Base-by-base conservation (phyloP, 257 asterid genomes). In the Plantago elongata region DNA sequence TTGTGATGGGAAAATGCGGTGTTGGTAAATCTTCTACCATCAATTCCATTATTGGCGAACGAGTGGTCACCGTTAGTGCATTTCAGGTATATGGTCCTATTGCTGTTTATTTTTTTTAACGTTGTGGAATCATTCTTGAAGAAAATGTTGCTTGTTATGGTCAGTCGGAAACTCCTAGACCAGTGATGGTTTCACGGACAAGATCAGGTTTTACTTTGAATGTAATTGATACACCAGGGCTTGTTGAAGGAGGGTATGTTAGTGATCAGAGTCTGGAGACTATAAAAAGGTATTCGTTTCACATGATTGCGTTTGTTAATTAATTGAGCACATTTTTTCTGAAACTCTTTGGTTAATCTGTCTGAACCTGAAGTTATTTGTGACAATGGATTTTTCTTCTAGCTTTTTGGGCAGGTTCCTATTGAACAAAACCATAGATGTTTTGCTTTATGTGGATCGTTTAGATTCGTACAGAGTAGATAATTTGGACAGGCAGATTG, bases 1-100 rank as follows among this genome's bases (percentile, higher is more conserved):
- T 93, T 60, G 94, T 93, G 62, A 85, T 89, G 96, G 99, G 99
- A 64, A 93, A 93, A 83, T 90, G 97, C 0, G 99, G 99, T 55
- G 97, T 93, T 63, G 99, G 99, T 52, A 93, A 93, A 78, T 93
- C 99, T 44, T 93, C 99, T 45, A 83, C 92, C 6, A 82, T 93
- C 69, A 93, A 93, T 69, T 93, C 99, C 16, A 80, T 93, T 47
- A 66, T 93, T 5, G 96, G 96, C 37, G 99, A 93, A 68, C 84
- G 96, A 78, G 94, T 80, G 60, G 97, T 87, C 56, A 70, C 96
- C 69, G 90, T 85, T 67, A 84, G 99, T 72, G 96, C 97, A 74
- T 93, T 93, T 66, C 97, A 89, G 97, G 99, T 89, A 75, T 51
- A 9, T 48, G 11, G 12, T 42, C 18, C 30, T 68, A 34, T 60